Evolutionary conservation across 345 rosid genomes (phyloP).

Genomic region (Syzygium grande): DNA sequence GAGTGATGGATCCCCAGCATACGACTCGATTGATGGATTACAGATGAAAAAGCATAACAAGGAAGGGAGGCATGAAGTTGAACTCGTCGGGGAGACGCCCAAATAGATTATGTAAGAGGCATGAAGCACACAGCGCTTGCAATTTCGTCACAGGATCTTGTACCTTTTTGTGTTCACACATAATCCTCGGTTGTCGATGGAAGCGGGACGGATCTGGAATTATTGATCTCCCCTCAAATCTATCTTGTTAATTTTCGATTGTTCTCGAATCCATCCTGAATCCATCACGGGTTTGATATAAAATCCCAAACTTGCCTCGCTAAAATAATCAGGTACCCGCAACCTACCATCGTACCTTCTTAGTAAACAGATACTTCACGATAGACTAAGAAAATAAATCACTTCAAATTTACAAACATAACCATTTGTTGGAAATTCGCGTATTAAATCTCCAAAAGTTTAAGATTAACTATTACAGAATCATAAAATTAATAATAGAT

Average conservation of each 20-base stretch:
- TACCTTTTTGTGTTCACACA: not conserved
- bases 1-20: not conserved
- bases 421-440: not conserved
- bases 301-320: not conserved
- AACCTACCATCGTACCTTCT: not conserved
- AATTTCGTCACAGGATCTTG: not conserved
- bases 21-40: not conserved
- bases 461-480: fast-evolving
- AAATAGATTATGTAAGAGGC: not conserved
- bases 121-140: not conserved
- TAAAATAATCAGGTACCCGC: fast-evolving
- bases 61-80: not conserved
- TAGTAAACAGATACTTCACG: not conserved
- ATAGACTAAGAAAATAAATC: not conserved
- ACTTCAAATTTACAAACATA: not conserved
- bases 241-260: not conserved
- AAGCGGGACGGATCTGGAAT: not conserved
- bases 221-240: not conserved
- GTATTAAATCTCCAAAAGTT: not conserved
- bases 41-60: not conserved
- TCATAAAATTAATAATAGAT: not conserved
- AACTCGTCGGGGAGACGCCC: not conserved
- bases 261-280: not conserved
- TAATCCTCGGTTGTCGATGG: too few species aligned
- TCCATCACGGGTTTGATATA: not conserved